A percentile compares a stretch with the other conserved stretches of the same genome.
Evolutionary conservation across 345 rosid species (phyloP).

Genomic region (Combretum micranthum): DNA sequence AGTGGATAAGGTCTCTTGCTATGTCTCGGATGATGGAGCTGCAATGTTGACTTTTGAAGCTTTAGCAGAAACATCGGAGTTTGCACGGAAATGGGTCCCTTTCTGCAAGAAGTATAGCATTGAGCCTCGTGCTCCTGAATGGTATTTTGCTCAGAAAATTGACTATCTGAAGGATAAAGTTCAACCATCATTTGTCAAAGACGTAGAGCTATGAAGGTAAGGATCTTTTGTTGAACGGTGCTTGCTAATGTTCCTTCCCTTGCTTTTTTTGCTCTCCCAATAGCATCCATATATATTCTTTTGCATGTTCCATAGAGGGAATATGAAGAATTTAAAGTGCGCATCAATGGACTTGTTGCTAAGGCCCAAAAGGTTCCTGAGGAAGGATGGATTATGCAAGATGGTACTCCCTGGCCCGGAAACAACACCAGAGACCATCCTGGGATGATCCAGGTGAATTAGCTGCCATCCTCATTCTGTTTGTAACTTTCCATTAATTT

Average conservation of each 20-base stretch:
- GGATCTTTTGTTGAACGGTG: neutral
- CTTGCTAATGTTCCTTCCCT: constrained; percentile 1
- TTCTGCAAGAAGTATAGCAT: constrained; percentile 74
- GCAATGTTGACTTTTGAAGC: constrained; percentile 93
- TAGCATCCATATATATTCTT: constrained; percentile 3
- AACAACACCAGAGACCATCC: constrained; percentile 97
- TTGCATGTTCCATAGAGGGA: constrained; percentile 56
- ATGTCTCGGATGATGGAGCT: constrained; percentile 94
- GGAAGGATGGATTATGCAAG: constrained; percentile 98
- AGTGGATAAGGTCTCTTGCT: constrained; percentile 91
- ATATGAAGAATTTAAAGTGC: constrained; percentile 86
- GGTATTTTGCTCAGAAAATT: constrained; percentile 78
- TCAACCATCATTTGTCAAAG: constrained; percentile 89
- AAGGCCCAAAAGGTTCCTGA: constrained; percentile 83
- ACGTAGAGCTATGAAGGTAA: constrained; percentile 97
- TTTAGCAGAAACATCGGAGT: constrained; percentile 82
- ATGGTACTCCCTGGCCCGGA: constrained; percentile 99
- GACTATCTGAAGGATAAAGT: constrained; percentile 94
- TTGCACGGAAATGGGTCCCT: constrained; percentile 95
- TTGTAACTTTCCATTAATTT: too few relatives aligned
- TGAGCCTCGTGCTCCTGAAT: constrained; percentile 98
- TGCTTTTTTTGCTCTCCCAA: neutral
- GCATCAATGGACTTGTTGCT: constrained; percentile 84
- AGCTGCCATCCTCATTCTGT: neutral
- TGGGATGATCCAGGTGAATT: constrained; percentile 89